Base-by-base conservation (phyloP, 805 yeast species). In the Starmerella powellii region DNA sequence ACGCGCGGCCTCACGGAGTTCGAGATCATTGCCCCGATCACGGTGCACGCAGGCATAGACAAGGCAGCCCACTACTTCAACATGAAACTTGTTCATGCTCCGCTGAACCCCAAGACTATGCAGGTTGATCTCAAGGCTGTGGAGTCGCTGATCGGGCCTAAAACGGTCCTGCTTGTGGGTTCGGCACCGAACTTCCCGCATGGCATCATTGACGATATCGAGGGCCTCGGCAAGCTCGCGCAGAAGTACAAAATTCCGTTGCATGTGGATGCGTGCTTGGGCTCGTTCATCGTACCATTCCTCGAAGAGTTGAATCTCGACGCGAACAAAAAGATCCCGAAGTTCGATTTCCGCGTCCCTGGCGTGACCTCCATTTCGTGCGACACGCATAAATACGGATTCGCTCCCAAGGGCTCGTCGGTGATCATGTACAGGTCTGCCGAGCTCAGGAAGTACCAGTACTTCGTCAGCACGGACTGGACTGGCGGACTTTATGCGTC, bases 111-210 rank as follows among this genome's bases (percentile, higher is more conserved):
- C 1, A 61, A 56, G 15, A 74, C 85, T 8, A 81, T 60, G 59
- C 65, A 79, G 56, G 95, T 80, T 8, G 78, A 86, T 52, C 54
- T 78, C 19, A 57, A 58, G 1, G 73, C 75, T 40, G 84, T 83
- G 37, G 68, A 70, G 50, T 65, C 74, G 20, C 67, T 81, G 37
- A 76, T 91, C 48, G 85, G 80, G 53, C 58, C 64, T 2, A 86
- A 87, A 60, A 91, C 98, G 0, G 81, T 85, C 3, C 64, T 88
- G 36, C 63, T 88, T 19, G 83, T 76, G 6, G 97, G 97, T 1
- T 87, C 97, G 1, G 95, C 96, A 6, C 97, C 98, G 31, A 88
- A 88, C 65, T 88, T 78, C 63, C 97, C 98, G 2, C 96, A 88
- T 59, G 98, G 98, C 11, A 81, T 91, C 37, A 76, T 85, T 44